Evolutionary conservation across 2,329 filamentous ascomycete species (phyloP).

Genomic region (Lachnellula subtilissima): DNA sequence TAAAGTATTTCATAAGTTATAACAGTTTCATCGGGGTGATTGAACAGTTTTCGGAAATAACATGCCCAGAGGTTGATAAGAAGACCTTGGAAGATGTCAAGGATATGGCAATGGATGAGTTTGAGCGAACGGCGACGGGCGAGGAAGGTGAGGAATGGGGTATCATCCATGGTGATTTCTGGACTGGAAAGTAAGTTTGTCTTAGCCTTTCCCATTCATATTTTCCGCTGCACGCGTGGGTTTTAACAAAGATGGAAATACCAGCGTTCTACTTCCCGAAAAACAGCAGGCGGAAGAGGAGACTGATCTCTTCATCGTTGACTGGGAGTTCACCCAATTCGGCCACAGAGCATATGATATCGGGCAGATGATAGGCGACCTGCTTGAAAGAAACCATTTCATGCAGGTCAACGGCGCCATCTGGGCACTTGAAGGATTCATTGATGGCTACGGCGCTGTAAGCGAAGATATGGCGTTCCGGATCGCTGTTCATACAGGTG

Average conservation of each 20-base stretch:
- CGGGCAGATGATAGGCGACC: conserved; percentile 55
- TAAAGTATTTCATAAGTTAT: conserved; percentile 49
- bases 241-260: background rate
- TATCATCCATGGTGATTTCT: conserved; percentile 55
- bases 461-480: conserved; percentile 47
- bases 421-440: conserved; percentile 47
- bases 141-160: conserved; percentile 15
- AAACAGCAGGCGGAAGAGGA: conserved; percentile 30
- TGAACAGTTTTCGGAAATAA: conserved; percentile 38
- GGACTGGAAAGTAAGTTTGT: conserved; percentile 49
- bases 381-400: conserved; percentile 52
- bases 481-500: conserved; percentile 48
- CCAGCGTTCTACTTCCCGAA: conserved; percentile 42
- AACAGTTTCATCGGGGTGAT: conserved; percentile 39
- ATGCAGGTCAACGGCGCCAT: conserved; percentile 43
- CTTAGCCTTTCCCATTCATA: conserved; percentile 7
- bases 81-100: conserved; percentile 42
- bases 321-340: conserved; percentile 54
- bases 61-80: conserved; percentile 35
- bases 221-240: background rate
- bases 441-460: conserved; percentile 43
- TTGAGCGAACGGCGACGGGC: conserved; percentile 22
- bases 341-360: conserved; percentile 46
- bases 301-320: conserved; percentile 45
- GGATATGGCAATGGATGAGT: conserved; percentile 39